Evolutionary conservation across 2,329 filamentous ascomycete species (phyloP), one percentile per base, ranked within the genome.

Genomic region (Claviceps capensis): DNA sequence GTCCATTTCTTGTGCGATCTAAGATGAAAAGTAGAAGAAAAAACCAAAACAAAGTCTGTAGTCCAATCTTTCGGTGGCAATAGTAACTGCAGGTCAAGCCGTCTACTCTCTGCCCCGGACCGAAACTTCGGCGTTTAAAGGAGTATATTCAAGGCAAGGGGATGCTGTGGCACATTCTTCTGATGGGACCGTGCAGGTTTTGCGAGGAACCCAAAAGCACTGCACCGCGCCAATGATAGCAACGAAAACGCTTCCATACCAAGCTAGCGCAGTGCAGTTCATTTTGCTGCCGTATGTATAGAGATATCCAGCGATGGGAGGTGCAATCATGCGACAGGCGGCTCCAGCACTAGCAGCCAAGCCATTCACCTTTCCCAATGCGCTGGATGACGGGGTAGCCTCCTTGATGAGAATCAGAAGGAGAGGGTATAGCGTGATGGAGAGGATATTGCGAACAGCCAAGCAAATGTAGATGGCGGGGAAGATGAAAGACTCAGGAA

Each of bases 321-420:
- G 82, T 0, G 82, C 81, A 11, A 85, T 67, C 65, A 85, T 87
- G 52, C 83, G 74, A 59, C 80, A 85, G 6, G 78, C 80, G 6
- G 81, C 81, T 26, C 80, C 80, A 2, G 79, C 81, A 53, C 79
- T 82, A 49, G 82, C 81, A 22, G 81, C 80, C 44, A 85, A 65
- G 4, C 82, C 82, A 55, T 85, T 85, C 58, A 85, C 77, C 58
- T 75, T 81, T 49, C 82, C 82, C 41, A 84, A 68, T 6, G 80
- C 74, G 43, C 69, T 69, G 6, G 72, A 67, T 36, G 70, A 73
- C 2, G 80, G 79, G 0, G 79, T 82, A 1, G 79, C 78, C 60
- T 84, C 78, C 65, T 85, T 85, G 70, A 85, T 77, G 36, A 84
- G 69, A 58, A 85, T 85, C 45, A 85, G 70, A 40, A 85, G 72